Base-by-base conservation (phyloP, 768 basidiomycete genomes). In the Agrocybe praecox region DNA sequence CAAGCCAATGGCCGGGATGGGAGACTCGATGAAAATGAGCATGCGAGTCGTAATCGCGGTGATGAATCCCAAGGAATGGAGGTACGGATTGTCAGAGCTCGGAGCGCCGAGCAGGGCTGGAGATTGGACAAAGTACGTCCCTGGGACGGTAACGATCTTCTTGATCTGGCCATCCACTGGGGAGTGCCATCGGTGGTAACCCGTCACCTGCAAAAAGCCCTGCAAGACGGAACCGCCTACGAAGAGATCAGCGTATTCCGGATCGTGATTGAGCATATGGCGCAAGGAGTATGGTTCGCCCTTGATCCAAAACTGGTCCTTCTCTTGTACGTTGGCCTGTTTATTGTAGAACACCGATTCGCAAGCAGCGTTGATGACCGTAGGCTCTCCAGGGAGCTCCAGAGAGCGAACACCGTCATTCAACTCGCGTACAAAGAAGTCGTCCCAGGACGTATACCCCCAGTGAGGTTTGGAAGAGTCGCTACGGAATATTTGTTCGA, bases 171-270 rank as follows among this genome's bases (percentile, higher is more conserved):
- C 55, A 17, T 44, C 45, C 18, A 56, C 55, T 15, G 55, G 55
- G 11, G 48, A n/a, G 19, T 56, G 55, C 55, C 55, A 56, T 2
- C 55, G 55, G 42, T 56, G 55, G 40, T 56, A 56, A 6, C 36
- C 36, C 17, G 47, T 56, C 17, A 56, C 29, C 40, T 49, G 40
- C 21, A 56, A 43, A 42, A 56, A 56, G 14, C 55, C 55, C 45
- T 56, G 55, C 18, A 56, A 19, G 43, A 56, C 45, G 18, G 40
- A 49, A 15, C 55, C 55, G 29, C 45, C 22, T 14, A 33, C 29
- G 49, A 56, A 56, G 15, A 29, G 48, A 17, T 33, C 8, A 7
- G 36, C 33, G 18, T 32, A 49, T 2, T 34, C 33, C 15, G 22
- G 22, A n/a, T 56, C 55, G 43, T 56, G 29, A 15, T 56, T 15